phyloP scores from a whole-genome alignment of 805 yeast genomes.

The Scheffersomyces stipitis region DNA sequence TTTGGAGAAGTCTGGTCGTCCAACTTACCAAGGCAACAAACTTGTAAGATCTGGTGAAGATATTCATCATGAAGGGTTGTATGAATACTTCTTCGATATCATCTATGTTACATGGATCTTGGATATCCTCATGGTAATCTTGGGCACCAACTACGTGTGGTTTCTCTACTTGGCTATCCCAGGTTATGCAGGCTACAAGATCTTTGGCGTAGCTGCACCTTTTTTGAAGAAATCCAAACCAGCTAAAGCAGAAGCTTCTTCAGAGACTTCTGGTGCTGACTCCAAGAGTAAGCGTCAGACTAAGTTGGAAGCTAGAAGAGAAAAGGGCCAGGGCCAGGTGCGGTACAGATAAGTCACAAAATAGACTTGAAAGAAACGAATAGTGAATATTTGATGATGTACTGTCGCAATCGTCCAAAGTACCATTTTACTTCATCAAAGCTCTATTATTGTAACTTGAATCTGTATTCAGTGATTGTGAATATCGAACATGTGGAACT shows the following conservation, averaged over 20 bases:
- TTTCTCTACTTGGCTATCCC: conserved; percentile 52
- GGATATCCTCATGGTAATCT: conserved; percentile 50
- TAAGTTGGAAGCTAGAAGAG: conserved; percentile 27
- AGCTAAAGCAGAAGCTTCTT: neutral
- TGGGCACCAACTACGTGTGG: conserved; percentile 66
- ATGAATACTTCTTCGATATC: conserved; percentile 71
- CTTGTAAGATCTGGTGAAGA: conserved; percentile 60
- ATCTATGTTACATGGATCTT: conserved; percentile 63
- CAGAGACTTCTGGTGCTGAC: conserved; percentile 1
- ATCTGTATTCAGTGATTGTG: neutral
- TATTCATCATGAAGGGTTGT: conserved; percentile 59
- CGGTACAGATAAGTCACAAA: conserved; percentile 21
- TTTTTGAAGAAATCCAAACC: conserved; percentile 10
- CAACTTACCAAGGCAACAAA: conserved; percentile 46
- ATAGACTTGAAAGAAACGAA: no score
- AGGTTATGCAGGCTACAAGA: conserved; percentile 48
- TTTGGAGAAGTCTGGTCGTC: conserved; percentile 63
- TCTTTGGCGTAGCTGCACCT: conserved; percentile 35
- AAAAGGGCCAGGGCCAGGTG: conserved; percentile 26
- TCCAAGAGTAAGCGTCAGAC: conserved; percentile 27
- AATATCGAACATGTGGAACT: neutral
- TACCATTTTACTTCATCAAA: neutral
- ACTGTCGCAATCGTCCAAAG: no score
- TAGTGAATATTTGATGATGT: no score
- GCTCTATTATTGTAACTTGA: neutral